Conservation (phyloP, 2,329 filamentous ascomycete species). For the Claviceps sp. region DNA sequence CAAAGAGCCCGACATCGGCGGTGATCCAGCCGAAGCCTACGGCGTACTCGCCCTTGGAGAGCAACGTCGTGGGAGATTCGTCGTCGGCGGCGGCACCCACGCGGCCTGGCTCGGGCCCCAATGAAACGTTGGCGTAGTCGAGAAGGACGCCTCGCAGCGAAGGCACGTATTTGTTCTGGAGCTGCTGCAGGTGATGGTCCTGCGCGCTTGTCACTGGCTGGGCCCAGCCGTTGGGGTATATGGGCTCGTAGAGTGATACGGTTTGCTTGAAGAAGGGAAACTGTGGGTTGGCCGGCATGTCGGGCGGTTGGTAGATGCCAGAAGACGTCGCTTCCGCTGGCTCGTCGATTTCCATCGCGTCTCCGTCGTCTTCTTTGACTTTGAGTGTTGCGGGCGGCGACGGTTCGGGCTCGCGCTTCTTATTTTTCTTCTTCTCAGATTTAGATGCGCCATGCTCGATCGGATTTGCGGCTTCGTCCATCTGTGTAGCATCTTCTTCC, state of each 20-base stretch:
- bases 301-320: constrained; percentile 23
- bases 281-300: constrained; percentile 26
- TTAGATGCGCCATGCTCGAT: constrained; percentile 11
- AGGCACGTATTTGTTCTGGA: constrained; percentile 65
- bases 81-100: constrained; percentile 33
- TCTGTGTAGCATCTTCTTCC: constrained; percentile 11
- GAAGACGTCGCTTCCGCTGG: constrained; percentile 15
- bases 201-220: constrained; percentile 57
- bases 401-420: constrained; percentile 6
- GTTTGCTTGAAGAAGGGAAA: constrained; percentile 71
- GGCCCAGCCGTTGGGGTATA: constrained; percentile 58
- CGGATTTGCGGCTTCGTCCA: constrained; percentile 1
- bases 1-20: constrained; percentile 72
- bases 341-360: constrained; percentile 28
- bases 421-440: constrained; percentile 15
- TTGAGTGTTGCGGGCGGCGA: not conserved
- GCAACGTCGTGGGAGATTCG: constrained; percentile 30
- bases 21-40: constrained; percentile 82
- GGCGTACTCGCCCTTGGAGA: constrained; percentile 65
- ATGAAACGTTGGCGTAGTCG: constrained; percentile 53
- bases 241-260: constrained; percentile 64
- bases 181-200: constrained; percentile 60
- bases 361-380: constrained; percentile 3
- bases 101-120: constrained; percentile 46
- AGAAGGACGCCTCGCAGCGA: constrained; percentile 62